Percentiles rank a stretch among this genome's conserved stretches.
Evolutionary conservation across 192 early-diverging fungal species (phyloP).

Genomic region (Cetraspora pellucida): DNA sequence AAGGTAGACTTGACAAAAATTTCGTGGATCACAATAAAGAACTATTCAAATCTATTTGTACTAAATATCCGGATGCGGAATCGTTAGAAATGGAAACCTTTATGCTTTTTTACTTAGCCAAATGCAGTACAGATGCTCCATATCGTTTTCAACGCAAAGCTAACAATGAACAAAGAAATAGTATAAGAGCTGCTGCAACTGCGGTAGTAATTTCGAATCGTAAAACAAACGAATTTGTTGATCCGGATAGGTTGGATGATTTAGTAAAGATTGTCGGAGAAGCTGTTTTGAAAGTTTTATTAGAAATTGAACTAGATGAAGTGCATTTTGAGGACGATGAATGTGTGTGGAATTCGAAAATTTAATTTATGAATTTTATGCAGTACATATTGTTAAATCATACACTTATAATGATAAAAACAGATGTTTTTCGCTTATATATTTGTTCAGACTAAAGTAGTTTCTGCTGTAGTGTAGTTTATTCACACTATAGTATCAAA

Average conservation of each 20-base stretch:
- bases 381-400: no score
- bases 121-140: slow-evolving; percentile 41
- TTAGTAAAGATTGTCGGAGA: slow-evolving; percentile 59
- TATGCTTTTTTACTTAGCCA: slow-evolving; percentile 81
- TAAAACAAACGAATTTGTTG: slow-evolving; percentile 66
- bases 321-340: not conserved
- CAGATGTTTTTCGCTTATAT: no score
- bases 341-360: not conserved
- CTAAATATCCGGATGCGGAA: slow-evolving; percentile 52
- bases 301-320: slow-evolving; percentile 38
- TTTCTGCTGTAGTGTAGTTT: no score
- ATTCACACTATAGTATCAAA: no score
- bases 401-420: no score
- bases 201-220: slow-evolving; percentile 86
- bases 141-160: no score
- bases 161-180: slow-evolving; percentile 23
- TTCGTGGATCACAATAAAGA: slow-evolving; percentile 79
- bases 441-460: no score
- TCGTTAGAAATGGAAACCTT: slow-evolving; percentile 89
- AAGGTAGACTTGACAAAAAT: slow-evolving; percentile 69
- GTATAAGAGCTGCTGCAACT: slow-evolving; percentile 74
- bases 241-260: slow-evolving; percentile 48
- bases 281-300: slow-evolving; percentile 65
- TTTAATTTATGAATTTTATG: no score
- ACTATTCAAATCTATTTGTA: slow-evolving; percentile 55